Percentiles rank a stretch among this genome's conserved stretches.
phyloP scores from a whole-genome alignment of 2,329 filamentous ascomycete genomes.

The Cytospora piceae region DNA sequence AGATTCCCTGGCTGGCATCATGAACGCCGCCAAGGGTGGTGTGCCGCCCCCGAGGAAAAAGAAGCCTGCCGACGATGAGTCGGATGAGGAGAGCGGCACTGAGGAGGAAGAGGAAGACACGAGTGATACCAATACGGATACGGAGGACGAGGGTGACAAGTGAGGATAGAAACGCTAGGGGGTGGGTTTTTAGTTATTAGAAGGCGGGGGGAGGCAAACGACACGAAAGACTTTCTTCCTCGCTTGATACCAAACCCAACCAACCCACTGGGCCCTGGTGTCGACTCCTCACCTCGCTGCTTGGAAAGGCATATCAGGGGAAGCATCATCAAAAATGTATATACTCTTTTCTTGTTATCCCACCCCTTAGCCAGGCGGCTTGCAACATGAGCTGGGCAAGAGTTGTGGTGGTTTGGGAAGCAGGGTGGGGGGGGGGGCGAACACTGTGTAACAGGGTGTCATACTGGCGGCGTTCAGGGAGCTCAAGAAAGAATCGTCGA shows the following conservation, averaged over 20 bases:
- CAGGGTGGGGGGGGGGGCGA: background rate
- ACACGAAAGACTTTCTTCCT: background rate
- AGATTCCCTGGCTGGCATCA: slow-evolving; percentile 91
- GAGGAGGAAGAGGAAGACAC: slow-evolving; percentile 72
- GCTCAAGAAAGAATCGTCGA: too few species aligned
- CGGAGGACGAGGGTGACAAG: slow-evolving; percentile 61
- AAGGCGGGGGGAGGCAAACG: background rate
- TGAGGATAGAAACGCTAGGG: background rate
- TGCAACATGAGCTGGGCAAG: too few species aligned
- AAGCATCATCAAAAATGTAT: background rate
- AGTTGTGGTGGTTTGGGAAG: too few species aligned
- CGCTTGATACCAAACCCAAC: background rate
- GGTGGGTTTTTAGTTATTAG: background rate
- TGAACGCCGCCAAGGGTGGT: slow-evolving; percentile 82
- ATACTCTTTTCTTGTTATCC: background rate
- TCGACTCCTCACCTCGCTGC: background rate
- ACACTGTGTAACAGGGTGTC: too few species aligned
- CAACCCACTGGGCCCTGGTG: background rate
- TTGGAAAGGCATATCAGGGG: background rate
- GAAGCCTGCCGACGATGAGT: slow-evolving; percentile 57
- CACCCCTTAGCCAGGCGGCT: too few species aligned
- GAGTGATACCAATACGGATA: slow-evolving; percentile 71
- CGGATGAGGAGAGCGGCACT: slow-evolving; percentile 81
- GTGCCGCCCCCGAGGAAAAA: slow-evolving; percentile 59
- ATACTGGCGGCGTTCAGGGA: too few species aligned